These are phyloP conservation scores for Ganoderma leucocontextum DNA, from an alignment of 1,284 basidiomycete genomes.

Conservation along the genomic window DNA sequence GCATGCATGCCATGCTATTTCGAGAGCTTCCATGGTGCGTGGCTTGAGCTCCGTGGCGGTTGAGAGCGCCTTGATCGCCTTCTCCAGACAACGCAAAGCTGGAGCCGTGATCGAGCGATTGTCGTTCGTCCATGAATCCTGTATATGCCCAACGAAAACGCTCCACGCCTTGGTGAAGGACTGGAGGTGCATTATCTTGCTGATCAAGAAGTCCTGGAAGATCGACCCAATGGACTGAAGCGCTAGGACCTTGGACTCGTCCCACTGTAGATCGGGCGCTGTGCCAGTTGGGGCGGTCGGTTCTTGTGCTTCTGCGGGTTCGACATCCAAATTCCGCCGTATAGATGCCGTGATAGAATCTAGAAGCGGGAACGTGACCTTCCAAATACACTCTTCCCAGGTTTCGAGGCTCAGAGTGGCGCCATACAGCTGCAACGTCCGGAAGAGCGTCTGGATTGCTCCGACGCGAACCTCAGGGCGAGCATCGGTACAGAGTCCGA, in stretches of 20 bases:
- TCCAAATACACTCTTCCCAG: constrained; percentile 91
- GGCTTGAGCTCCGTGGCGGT: constrained; percentile 49
- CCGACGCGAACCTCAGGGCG: constrained; percentile 91
- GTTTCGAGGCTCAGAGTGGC: constrained; percentile 79
- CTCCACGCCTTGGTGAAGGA: constrained; percentile 79
- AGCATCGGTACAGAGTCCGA: constrained; percentile 83
- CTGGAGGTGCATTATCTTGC: constrained; percentile 76
- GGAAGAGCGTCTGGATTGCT: constrained; percentile 94
- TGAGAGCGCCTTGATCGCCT: constrained; percentile 68
- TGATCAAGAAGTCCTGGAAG: constrained; percentile 79
- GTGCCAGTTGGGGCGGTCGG: constrained; percentile 27
- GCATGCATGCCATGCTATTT: constrained; percentile 77
- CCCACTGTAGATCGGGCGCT: constrained; percentile 62
- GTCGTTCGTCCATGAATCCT: constrained; percentile 75
- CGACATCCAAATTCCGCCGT: constrained; percentile 43
- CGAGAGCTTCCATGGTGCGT: constrained; percentile 59
- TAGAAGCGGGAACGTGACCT: constrained; percentile 89
- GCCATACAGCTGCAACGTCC: constrained; percentile 94
- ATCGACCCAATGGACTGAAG: constrained; percentile 87
- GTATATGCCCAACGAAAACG: constrained; percentile 73
- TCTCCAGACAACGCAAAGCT: constrained; percentile 83
- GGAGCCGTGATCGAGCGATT: constrained; percentile 78
- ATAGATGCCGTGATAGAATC: constrained; percentile 73
- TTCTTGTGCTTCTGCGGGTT: constrained; percentile 12
- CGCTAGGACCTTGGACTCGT: constrained; percentile 90